phyloP scores from a whole-genome alignment of 306 rosid species.

The Vigna trinervia region DNA sequence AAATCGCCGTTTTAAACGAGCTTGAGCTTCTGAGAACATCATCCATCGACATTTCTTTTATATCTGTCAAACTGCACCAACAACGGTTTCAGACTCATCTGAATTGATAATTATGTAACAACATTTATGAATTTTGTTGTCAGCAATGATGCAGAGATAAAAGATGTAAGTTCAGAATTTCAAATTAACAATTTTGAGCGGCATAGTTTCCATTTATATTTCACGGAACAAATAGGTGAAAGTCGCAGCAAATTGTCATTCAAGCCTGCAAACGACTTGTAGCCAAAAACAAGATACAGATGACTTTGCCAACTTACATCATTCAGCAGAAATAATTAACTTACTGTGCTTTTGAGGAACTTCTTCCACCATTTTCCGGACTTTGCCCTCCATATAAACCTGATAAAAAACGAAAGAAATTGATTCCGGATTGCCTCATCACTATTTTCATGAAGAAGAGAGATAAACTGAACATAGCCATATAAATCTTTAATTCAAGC shows the following conservation, averaged over 20 bases:
- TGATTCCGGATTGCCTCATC: constrained; percentile 30
- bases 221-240: not conserved
- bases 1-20: constrained; percentile 51
- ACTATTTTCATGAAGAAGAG: constrained; percentile 29
- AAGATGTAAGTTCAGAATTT: not conserved
- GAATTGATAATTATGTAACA: not conserved
- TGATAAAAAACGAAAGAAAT: constrained; percentile 45
- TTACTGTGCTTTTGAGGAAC: constrained; percentile 58
- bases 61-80: constrained; percentile 55
- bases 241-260: constrained; percentile 13
- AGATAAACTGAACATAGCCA: constrained; percentile 13
- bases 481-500: constrained; percentile 30
- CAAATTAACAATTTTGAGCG: constrained; percentile 4
- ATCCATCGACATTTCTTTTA: constrained; percentile 50
- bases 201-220: no score
- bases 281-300: constrained; percentile 2
- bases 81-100: constrained; percentile 37
- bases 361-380: constrained; percentile 50
- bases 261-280: constrained; percentile 8
- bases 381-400: constrained; percentile 52
- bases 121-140: not conserved
- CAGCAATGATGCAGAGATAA: constrained; percentile 9
- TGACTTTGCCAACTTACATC: constrained; percentile 35
- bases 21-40: constrained; percentile 67
- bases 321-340: constrained; percentile 44